Conservation (phyloP, 2,329 filamentous ascomycete genomes). For the Penicillium hordei region DNA sequence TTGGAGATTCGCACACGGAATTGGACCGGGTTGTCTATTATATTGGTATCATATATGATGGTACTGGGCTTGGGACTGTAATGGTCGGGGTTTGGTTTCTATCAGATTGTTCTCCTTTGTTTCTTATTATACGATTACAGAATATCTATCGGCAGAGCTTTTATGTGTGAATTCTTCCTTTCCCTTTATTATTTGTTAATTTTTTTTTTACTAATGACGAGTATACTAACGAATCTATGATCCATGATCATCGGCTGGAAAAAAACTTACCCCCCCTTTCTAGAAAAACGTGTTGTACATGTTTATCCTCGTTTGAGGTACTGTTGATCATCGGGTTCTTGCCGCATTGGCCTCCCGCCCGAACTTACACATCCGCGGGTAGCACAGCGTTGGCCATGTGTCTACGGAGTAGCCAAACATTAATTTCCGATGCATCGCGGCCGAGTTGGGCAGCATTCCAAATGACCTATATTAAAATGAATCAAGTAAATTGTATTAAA, state of each 20-base stretch:
- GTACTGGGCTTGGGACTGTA: conserved; percentile 2
- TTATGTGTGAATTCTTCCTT: background rate
- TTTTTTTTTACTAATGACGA: background rate
- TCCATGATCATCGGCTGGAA: background rate
- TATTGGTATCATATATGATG: conserved; percentile 3
- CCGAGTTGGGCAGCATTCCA: conserved; percentile 11
- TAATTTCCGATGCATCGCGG: conserved; percentile 7
- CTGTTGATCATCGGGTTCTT: conserved; percentile 1
- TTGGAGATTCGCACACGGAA: background rate
- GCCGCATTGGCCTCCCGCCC: conserved; percentile 7
- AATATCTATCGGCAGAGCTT: conserved; percentile 3
- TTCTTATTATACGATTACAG: conserved; percentile 5
- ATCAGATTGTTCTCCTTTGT: conserved; percentile 1
- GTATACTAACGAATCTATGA: background rate
- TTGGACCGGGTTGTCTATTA: conserved; percentile 2
- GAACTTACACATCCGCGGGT: conserved; percentile 7
- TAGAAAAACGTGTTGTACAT: background rate
- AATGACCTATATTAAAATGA: background rate
- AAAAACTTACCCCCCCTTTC: background rate
- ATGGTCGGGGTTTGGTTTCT: background rate
- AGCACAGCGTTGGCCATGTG: conserved; percentile 12
- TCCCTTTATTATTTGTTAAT: background rate
- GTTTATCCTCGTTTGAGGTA: background rate
- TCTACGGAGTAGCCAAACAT: conserved; percentile 8
- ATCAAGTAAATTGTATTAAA: background rate